phyloP scores from a whole-genome alignment of 2,329 filamentous ascomycete species.

The Coniochaeta prunicola region DNA sequence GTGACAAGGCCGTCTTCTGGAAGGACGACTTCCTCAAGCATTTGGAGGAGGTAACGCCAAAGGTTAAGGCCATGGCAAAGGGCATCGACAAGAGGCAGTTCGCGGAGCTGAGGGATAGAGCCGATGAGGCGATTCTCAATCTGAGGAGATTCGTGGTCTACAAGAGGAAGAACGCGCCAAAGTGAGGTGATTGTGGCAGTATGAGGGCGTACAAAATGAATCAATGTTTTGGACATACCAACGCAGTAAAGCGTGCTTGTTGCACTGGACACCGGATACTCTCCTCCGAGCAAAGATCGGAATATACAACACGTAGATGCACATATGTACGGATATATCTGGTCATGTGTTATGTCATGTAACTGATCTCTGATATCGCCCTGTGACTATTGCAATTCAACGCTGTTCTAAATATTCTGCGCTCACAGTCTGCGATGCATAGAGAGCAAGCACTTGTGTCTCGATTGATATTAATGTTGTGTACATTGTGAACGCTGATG shows the following conservation, averaged over 20 bases:
- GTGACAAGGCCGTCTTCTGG: slow-evolving; percentile 59
- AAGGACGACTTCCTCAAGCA: slow-evolving; percentile 51
- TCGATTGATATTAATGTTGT: slow-evolving; percentile 5
- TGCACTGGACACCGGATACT: too few relatives aligned
- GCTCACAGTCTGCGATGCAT: background rate
- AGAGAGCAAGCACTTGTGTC: background rate
- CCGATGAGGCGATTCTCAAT: slow-evolving; percentile 56
- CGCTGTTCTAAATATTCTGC: background rate
- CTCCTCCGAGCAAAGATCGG: too few relatives aligned
- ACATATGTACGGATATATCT: too few relatives aligned
- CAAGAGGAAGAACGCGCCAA: slow-evolving; percentile 52
- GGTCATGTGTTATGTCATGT: too few relatives aligned
- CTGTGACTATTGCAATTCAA: too few relatives aligned
- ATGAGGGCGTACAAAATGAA: background rate
- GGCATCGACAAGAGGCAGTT: slow-evolving; percentile 52
- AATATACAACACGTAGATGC: too few relatives aligned
- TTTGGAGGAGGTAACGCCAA: slow-evolving; percentile 46
- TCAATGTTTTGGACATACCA: background rate
- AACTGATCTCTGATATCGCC: too few relatives aligned
- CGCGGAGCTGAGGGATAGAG: slow-evolving; percentile 48
- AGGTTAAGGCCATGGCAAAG: slow-evolving; percentile 50
- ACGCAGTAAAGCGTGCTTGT: background rate
- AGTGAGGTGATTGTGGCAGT: background rate
- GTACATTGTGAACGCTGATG: slow-evolving; percentile 14
- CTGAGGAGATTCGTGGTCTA: slow-evolving; percentile 55